A percentile compares a stretch with the other conserved stretches of the same genome.
phyloP scores from a whole-genome alignment of 2,329 filamentous ascomycete species.

The Orbilia brochopaga region DNA sequence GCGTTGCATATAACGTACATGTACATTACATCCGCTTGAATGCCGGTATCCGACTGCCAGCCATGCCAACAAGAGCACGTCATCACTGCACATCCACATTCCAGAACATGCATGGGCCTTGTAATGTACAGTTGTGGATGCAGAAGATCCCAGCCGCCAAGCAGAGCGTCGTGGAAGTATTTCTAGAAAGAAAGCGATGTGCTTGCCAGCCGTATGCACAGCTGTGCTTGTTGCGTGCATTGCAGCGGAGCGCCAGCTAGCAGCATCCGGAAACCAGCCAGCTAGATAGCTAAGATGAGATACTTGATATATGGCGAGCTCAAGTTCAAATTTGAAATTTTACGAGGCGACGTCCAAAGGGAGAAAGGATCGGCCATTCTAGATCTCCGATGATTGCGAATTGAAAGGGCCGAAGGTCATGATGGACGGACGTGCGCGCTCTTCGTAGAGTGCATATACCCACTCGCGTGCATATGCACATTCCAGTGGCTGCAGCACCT shows the following conservation, averaged over 20 bases:
- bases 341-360: not conserved
- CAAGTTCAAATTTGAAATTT: not conserved
- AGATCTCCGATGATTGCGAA: not conserved
- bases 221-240: not conserved
- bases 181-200: too few species aligned
- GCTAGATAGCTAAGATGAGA: too few species aligned
- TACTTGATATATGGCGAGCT: too few species aligned
- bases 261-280: too few species aligned
- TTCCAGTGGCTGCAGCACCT: conserved; percentile 3
- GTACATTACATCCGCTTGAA: not conserved
- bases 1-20: not conserved
- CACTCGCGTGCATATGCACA: not conserved
- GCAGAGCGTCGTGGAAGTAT: too few species aligned
- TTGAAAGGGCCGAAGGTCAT: not conserved
- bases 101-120: conserved; percentile 27
- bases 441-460: not conserved
- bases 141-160: not conserved
- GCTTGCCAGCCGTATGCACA: not conserved
- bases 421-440: too few species aligned
- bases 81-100: conserved; percentile 33
- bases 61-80: conserved; percentile 21
- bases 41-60: not conserved
- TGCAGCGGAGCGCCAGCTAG: too few species aligned
- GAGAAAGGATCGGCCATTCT: not conserved
- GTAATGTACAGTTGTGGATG: conserved; percentile 3